These are phyloP conservation scores for Paspalum notatum DNA, from an alignment of 176 grass and related monocot species.

Conservation along the genomic window DNA sequence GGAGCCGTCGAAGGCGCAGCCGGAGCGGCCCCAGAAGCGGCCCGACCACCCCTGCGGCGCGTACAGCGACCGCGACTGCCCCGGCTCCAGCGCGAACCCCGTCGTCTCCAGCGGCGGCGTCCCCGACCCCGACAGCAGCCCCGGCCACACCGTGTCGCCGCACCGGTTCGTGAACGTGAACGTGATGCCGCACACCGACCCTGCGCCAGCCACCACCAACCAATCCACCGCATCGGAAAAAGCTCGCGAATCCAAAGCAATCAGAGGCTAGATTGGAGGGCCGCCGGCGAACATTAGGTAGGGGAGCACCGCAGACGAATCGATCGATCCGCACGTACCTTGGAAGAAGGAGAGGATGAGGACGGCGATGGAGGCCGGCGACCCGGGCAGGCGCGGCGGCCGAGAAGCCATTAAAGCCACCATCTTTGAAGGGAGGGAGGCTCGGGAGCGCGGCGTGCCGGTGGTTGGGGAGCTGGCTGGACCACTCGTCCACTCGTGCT, in stretches of 20 bases:
- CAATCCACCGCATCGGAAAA: background rate
- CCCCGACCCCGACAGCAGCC: slow-evolving; percentile 73
- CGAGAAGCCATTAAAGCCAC: slow-evolving; percentile 13
- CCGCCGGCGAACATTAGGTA: no score
- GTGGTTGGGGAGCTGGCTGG: slow-evolving; percentile 2
- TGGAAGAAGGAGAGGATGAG: slow-evolving; percentile 48
- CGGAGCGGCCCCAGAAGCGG: slow-evolving; percentile 87
- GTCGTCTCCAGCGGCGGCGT: slow-evolving; percentile 66
- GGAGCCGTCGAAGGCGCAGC: slow-evolving; percentile 60
- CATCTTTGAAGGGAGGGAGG: background rate
- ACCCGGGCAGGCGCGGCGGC: slow-evolving; percentile 25
- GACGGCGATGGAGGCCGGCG: slow-evolving; percentile 34
- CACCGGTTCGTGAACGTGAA: slow-evolving; percentile 92
- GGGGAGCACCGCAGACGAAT: no score
- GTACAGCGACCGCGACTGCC: slow-evolving; percentile 50
- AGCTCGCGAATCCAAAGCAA: background rate
- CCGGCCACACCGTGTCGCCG: slow-evolving; percentile 85
- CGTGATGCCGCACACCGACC: slow-evolving; percentile 48
- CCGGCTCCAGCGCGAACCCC: slow-evolving; percentile 71
- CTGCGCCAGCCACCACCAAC: slow-evolving; percentile 32
- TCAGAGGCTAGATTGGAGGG: no score
- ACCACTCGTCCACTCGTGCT: background rate
- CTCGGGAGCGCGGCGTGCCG: background rate
- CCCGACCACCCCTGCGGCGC: slow-evolving; percentile 80
- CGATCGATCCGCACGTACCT: slow-evolving; percentile 16